Evolutionary conservation across 768 basidiomycete genomes (phyloP).

Genomic region (Tulasnella sp.): DNA sequence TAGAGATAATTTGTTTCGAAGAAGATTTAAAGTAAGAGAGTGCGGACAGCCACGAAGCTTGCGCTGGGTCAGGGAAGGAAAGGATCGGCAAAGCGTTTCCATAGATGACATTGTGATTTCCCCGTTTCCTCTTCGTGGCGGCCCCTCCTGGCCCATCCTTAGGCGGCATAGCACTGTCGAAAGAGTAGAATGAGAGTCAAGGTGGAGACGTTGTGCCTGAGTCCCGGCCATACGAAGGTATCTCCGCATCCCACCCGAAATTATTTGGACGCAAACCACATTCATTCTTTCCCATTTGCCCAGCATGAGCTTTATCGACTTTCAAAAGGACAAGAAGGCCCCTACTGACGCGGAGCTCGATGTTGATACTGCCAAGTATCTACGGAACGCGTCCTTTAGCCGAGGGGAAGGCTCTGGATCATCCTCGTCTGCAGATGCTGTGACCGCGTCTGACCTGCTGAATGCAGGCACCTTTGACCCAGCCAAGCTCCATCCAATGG

Average conservation of each 20-base stretch:
- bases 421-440: constrained; percentile 24
- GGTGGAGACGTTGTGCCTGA: background rate
- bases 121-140: background rate
- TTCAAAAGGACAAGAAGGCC: constrained; percentile 12
- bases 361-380: constrained; percentile 5
- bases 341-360: background rate
- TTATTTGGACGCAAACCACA: constrained; percentile 9
- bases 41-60: no score
- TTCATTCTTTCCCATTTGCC: background rate
- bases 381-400: constrained; percentile 13
- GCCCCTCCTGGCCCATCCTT: constrained; percentile 1
- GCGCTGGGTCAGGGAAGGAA: background rate
- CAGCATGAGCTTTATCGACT: constrained; percentile 9
- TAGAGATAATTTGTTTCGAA: constrained; percentile 22
- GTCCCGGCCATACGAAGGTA: background rate
- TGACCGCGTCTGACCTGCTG: constrained; percentile 81
- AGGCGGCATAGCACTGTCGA: background rate
- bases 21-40: background rate
- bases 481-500: constrained; percentile 85
- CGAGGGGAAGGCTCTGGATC: constrained; percentile 6
- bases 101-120: background rate
- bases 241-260: background rate
- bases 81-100: background rate
- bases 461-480: constrained; percentile 76
- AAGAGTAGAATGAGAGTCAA: background rate